A percentile compares a stretch with the other conserved stretches of the same genome.
Conservation (phyloP, 1,139 yeast genomes). For the Debaryomyces psychrophilus region DNA sequence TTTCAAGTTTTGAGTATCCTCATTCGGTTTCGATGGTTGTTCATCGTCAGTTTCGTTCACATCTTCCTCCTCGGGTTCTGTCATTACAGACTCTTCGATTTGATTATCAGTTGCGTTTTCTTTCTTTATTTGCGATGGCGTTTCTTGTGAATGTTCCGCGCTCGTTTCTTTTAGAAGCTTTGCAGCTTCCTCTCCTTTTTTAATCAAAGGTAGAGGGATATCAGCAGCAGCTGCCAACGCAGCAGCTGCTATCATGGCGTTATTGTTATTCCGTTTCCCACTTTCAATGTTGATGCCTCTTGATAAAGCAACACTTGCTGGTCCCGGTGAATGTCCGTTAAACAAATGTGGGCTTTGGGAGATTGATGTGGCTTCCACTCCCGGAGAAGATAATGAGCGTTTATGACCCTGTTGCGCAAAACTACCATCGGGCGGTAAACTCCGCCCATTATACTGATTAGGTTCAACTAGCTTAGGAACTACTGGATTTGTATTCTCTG, state of each 20-base stretch:
- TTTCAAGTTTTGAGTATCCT: neutral
- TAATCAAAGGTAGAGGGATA: conserved; percentile 55
- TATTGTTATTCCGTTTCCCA: conserved; percentile 42
- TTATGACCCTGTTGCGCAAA: conserved; percentile 20
- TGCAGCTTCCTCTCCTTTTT: conserved; percentile 10
- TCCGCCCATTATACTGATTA: neutral
- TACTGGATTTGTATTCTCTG: neutral
- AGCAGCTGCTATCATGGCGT: conserved; percentile 70
- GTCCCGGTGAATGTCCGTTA: conserved; percentile 20
- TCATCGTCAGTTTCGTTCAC: conserved; percentile 25
- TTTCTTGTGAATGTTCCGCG: neutral
- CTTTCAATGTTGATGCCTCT: conserved; percentile 43
- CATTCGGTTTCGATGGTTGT: conserved; percentile 1
- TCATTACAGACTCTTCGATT: neutral
- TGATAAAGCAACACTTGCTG: conserved; percentile 29
- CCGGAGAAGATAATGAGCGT: conserved; percentile 31
- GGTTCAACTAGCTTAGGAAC: neutral
- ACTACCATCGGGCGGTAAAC: neutral
- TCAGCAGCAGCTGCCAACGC: conserved; percentile 75
- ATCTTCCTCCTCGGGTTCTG: conserved; percentile 22
- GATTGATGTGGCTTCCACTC: conserved; percentile 11
- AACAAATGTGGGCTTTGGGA: conserved; percentile 6
- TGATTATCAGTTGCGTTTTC: neutral
- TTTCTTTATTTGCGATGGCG: neutral
- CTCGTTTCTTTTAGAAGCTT: neutral